A percentile compares a stretch with the other conserved stretches of the same genome.
These are phyloP conservation scores for Penicillium brevicompactum DNA, from an alignment of 2,329 filamentous ascomycete genomes.

Conservation along the genomic window DNA sequence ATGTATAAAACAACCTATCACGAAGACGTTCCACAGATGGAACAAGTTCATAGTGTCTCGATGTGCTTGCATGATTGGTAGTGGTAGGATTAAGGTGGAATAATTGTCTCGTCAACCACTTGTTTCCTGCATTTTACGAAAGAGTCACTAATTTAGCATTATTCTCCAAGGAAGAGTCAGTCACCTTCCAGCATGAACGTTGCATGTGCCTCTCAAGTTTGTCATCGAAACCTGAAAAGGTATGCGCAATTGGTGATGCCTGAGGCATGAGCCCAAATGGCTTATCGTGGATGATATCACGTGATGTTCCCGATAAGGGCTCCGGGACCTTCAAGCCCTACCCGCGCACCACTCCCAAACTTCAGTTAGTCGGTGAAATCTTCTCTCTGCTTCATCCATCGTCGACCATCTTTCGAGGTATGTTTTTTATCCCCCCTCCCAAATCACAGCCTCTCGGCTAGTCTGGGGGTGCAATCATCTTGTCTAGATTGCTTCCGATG, in stretches of 20 bases:
- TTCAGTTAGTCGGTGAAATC: conserved; percentile 16
- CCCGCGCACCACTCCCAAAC: conserved; percentile 1
- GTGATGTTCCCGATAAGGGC: too few relatives aligned
- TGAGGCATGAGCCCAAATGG: too few relatives aligned
- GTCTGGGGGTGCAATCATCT: conserved; percentile 48
- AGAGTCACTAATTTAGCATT: too few relatives aligned
- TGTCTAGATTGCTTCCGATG: conserved; percentile 20
- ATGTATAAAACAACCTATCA: conserved; percentile 16
- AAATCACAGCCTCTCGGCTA: conserved; percentile 43
- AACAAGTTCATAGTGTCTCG: conserved; percentile 2
- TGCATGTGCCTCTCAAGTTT: too few relatives aligned
- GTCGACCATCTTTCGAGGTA: conserved; percentile 43
- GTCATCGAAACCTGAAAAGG: too few relatives aligned
- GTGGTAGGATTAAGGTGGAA: conserved; percentile 4
- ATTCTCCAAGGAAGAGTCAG: too few relatives aligned
- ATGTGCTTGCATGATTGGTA: neutral
- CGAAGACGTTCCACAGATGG: neutral
- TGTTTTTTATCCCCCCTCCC: conserved; percentile 31
- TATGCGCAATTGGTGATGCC: too few relatives aligned
- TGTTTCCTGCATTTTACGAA: neutral
- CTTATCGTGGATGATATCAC: too few relatives aligned
- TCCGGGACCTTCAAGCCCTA: too few relatives aligned
- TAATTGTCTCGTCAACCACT: neutral
- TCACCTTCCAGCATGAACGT: too few relatives aligned
- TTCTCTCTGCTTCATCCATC: conserved; percentile 30